Evolutionary conservation across 2,329 filamentous ascomycete species (phyloP).

Genomic region (Penicillium sp.): DNA sequence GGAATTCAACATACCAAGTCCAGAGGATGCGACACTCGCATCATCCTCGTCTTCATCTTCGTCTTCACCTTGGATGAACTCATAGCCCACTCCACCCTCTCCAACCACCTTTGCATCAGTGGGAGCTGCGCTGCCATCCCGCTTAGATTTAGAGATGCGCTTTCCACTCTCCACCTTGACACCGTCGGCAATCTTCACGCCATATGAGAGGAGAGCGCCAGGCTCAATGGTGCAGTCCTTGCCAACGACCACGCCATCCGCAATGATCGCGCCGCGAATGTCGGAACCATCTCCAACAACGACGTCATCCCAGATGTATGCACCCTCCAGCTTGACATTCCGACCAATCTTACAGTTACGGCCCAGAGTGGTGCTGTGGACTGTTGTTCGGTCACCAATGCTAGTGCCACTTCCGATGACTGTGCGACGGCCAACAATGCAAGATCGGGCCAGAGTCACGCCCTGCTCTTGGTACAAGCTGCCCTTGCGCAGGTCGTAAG

Average conservation of each 20-base stretch:
- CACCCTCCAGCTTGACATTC: slow-evolving; percentile 76
- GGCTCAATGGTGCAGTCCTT: slow-evolving; percentile 69
- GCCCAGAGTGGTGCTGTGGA: slow-evolving; percentile 80
- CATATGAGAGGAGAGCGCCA: slow-evolving; percentile 79
- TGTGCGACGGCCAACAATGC: slow-evolving; percentile 68
- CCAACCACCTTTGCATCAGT: slow-evolving; percentile 62
- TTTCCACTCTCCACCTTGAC: slow-evolving; percentile 48
- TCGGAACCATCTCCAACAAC: slow-evolving; percentile 74
- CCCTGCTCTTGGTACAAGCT: slow-evolving; percentile 78
- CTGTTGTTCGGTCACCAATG: slow-evolving; percentile 71
- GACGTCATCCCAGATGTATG: slow-evolving; percentile 86
- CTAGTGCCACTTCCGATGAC: slow-evolving; percentile 77
- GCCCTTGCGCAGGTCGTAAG: slow-evolving; percentile 71
- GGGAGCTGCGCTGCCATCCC: slow-evolving; percentile 46
- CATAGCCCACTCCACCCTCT: slow-evolving; percentile 62
- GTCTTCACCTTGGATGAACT: slow-evolving; percentile 69
- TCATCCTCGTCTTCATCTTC: slow-evolving; percentile 69
- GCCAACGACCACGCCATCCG: slow-evolving; percentile 72
- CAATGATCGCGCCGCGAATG: slow-evolving; percentile 75
- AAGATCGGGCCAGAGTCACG: slow-evolving; percentile 74
- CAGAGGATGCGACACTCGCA: slow-evolving; percentile 61
- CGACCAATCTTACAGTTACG: slow-evolving; percentile 83
- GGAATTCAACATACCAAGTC: slow-evolving; percentile 34
- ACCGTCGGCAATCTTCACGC: slow-evolving; percentile 71
- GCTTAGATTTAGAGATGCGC: slow-evolving; percentile 51